These are phyloP conservation scores for Coniochaeta ligniaria DNA, from an alignment of 2,329 filamentous ascomycete genomes.

Conservation along the genomic window DNA sequence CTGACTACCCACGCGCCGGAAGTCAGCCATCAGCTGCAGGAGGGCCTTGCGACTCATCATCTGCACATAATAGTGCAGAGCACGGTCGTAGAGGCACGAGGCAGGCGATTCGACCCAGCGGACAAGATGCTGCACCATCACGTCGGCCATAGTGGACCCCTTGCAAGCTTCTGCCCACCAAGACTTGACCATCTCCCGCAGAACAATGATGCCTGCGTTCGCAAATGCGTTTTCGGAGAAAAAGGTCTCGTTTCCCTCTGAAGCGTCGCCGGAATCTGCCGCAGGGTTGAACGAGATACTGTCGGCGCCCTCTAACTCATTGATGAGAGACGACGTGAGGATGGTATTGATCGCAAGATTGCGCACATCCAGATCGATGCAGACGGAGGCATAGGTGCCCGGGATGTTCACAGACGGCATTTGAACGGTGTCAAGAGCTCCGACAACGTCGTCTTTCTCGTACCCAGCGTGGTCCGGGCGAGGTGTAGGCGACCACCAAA, in stretches of 20 bases:
- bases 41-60: constrained; percentile 98
- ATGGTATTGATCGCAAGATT: constrained; percentile 98
- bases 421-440: constrained; percentile 74
- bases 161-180: constrained; percentile 96
- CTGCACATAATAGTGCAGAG: constrained; percentile 93
- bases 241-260: constrained; percentile 59
- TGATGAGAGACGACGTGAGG: constrained; percentile 90
- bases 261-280: constrained; percentile 48
- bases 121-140: constrained; percentile 94
- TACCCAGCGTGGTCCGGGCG: constrained; percentile 93
- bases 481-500: constrained; percentile 92
- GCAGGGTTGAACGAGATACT: constrained; percentile 79
- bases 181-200: constrained; percentile 96
- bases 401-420: constrained; percentile 94
- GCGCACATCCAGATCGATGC: constrained; percentile 87
- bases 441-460: constrained; percentile 83
- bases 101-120: constrained; percentile 94
- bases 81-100: constrained; percentile 91
- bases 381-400: constrained; percentile 91
- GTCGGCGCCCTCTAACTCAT: constrained; percentile 87
- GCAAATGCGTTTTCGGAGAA: constrained; percentile 88
- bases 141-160: constrained; percentile 89
- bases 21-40: constrained; percentile 94
- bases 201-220: constrained; percentile 80
- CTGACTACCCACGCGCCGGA: constrained; percentile 88